Conservation (phyloP, 2,329 filamentous ascomycete genomes). For the Xylariaceae sp. region DNA sequence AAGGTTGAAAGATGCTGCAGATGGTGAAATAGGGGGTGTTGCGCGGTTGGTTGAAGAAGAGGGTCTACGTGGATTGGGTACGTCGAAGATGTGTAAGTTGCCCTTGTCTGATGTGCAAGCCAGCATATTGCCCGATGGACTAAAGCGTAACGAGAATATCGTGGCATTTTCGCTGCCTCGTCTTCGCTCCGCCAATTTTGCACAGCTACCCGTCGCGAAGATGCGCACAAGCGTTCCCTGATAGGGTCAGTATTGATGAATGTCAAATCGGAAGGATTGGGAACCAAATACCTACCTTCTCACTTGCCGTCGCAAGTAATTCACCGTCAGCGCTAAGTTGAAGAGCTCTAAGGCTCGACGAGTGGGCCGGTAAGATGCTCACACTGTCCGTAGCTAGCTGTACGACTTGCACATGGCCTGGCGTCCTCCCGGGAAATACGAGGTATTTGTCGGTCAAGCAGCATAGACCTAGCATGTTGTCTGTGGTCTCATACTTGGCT, state of each 20-base stretch:
- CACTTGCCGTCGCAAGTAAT: conserved; percentile 86
- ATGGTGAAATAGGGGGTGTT: conserved; percentile 27
- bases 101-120: conserved; percentile 97
- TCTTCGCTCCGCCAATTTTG: conserved; percentile 82
- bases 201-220: conserved; percentile 80
- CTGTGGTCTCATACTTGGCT: conserved; percentile 81
- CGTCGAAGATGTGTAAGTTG: conserved; percentile 91
- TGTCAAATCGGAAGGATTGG: conserved; percentile 8
- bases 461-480: conserved; percentile 83
- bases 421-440: conserved; percentile 85
- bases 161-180: conserved; percentile 87
- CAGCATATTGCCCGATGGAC: conserved; percentile 77
- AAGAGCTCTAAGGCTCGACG: conserved; percentile 77
- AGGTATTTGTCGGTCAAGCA: conserved; percentile 76
- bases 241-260: conserved; percentile 29
- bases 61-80: conserved; percentile 63
- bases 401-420: conserved; percentile 88
- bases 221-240: conserved; percentile 87
- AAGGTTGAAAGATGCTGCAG: conserved; percentile 23
- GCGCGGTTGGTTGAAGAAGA: conserved; percentile 26
- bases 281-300: conserved; percentile 65
- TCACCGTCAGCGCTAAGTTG: conserved; percentile 81
- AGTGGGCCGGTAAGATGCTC: conserved; percentile 92
- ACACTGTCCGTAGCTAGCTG: conserved; percentile 80
- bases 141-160: conserved; percentile 88